A percentile compares a stretch with the other conserved stretches of the same genome.
Conservation (phyloP, 257 asterid species). For the Nicotiana tabacum region DNA sequence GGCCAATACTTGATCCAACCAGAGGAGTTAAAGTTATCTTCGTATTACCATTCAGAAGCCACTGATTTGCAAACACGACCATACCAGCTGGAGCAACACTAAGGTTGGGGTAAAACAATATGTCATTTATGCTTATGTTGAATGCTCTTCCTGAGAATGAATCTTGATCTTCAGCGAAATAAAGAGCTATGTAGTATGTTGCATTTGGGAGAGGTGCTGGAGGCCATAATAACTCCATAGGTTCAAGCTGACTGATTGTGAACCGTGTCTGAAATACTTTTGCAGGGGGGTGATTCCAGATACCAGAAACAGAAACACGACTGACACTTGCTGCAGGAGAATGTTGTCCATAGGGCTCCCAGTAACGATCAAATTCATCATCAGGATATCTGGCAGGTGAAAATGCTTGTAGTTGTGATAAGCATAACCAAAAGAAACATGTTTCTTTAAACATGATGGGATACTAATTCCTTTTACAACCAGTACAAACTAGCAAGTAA, state of each 20-base stretch:
- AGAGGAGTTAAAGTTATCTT: slow-evolving; percentile 59
- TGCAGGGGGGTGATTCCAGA: slow-evolving; percentile 88
- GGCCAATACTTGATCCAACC: slow-evolving; percentile 69
- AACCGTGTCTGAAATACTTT: slow-evolving; percentile 59
- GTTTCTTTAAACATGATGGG: background rate
- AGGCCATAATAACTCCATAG: slow-evolving; percentile 73
- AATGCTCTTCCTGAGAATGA: slow-evolving; percentile 45
- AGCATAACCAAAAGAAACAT: background rate
- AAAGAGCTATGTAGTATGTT: slow-evolving; percentile 62
- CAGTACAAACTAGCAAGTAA: background rate
- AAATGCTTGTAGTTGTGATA: slow-evolving; percentile 15
- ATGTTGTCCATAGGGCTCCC: slow-evolving; percentile 65
- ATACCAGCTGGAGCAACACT: slow-evolving; percentile 55
- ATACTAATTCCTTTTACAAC: background rate
- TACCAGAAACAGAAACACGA: slow-evolving; percentile 58
- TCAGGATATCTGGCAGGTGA: slow-evolving; percentile 66
- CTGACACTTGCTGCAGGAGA: slow-evolving; percentile 31
- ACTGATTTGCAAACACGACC: slow-evolving; percentile 56
- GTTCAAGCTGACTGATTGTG: slow-evolving; percentile 30
- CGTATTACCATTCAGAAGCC: slow-evolving; percentile 81
- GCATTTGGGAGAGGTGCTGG: slow-evolving; percentile 39
- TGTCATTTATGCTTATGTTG: slow-evolving; percentile 57
- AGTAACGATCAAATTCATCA: slow-evolving; percentile 76
- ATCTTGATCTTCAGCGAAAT: slow-evolving; percentile 63
- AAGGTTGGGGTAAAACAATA: slow-evolving; percentile 55